Base-by-base conservation (phyloP, 371 early-diverging fungal genomes). In the Funneliformis caledonium region DNA sequence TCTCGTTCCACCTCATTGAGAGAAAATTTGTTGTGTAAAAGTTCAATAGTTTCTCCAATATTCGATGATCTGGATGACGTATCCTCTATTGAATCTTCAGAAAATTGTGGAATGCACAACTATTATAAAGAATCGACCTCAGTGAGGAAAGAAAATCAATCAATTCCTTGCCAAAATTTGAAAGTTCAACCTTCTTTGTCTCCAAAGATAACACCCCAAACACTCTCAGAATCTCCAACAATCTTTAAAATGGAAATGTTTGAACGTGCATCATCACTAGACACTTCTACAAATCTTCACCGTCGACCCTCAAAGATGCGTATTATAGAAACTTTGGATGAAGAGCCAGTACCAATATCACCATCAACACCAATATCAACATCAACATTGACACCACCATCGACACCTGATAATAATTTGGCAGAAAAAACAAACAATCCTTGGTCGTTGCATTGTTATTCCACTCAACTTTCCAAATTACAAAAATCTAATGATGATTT, bases 381-480 rank as follows among this genome's bases (percentile, higher is more conserved):
- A 22, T 11, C 37, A 7, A 37, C 47, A 16, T 45, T 45, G 22
- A 11, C 19, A 9, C 43, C 43, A 69, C 33, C 33, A 37, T 31
- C 22, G n/a, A 22, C 56, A 76, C 69, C 59, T 33, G 68, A 77
- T 59, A 22, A 31, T 78, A 61, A 64, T 76, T 64, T 48, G 56
- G 64, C 14, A 22, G 72, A 72, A 43, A 43, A 70, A 12, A 60
- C 70, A 14, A 77, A 81, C 65, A 92, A 91, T 82, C 92, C 92
- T 19, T 76, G 76, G 92, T 90, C 89, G 1, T 67, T 88, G 62
- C 90, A 88, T 68, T 82, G 84, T n/a, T 88, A 79, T 72, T 43
- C 81, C 64, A 47, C 65, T 74, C 81, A 31, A 75, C 77, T 59
- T 86, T 83, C 65, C 78, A 88, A 75, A 79, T 87, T 79, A 80